These are phyloP conservation scores for Mucor circinelloides DNA, from an alignment of 371 early-diverging fungal species.

Conservation along the genomic window DNA sequence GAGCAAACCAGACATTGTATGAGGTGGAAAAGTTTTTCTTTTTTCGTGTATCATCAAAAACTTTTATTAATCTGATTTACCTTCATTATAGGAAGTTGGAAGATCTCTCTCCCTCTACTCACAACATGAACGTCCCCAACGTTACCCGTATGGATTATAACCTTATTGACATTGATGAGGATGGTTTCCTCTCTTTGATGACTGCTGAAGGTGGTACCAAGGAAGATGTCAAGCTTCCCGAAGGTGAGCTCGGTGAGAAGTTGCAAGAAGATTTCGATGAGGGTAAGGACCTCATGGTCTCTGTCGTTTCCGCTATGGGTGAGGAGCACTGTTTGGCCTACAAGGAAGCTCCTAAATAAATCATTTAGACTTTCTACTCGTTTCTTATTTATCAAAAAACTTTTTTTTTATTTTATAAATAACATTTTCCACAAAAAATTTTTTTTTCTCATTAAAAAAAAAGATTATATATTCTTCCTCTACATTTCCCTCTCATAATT, in stretches of 20 bases:
- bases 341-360: constrained; percentile 48
- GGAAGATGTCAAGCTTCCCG: constrained; percentile 96
- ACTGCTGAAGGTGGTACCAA: constrained; percentile 76
- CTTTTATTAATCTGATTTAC: background rate
- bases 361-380: background rate
- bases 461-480: background rate
- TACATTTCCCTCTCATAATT: background rate
- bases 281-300: constrained; percentile 86
- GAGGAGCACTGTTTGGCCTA: constrained; percentile 85
- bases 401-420: constrained; percentile 3
- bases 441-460: background rate
- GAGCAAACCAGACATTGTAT: background rate
- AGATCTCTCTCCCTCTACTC: constrained; percentile 98
- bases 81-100: constrained; percentile 65
- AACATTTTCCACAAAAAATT: background rate
- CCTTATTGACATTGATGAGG: constrained; percentile 85
- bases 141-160: constrained; percentile 85
- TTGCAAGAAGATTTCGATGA: constrained; percentile 76
- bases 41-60: background rate
- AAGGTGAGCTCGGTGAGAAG: constrained; percentile 82
- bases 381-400: constrained; percentile 1
- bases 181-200: constrained; percentile 93
- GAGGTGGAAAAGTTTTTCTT: background rate
- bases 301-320: constrained; percentile 92
- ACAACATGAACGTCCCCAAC: constrained; percentile 99